These are phyloP conservation scores for Rhodotorula sp. DNA, from an alignment of 1,284 basidiomycete genomes.

Conservation along the genomic window DNA sequence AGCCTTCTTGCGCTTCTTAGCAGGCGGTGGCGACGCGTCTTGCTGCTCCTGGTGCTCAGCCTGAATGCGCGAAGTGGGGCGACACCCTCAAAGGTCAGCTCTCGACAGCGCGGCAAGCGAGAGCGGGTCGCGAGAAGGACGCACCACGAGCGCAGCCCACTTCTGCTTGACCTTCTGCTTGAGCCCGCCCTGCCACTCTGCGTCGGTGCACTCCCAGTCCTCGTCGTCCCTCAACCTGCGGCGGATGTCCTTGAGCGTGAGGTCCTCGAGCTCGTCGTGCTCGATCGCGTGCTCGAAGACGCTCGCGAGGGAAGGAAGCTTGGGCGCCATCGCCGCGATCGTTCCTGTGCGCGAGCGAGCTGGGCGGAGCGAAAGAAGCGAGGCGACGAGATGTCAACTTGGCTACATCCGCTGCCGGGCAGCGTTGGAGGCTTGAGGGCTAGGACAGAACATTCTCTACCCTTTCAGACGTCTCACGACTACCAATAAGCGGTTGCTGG, in stretches of 20 bases:
- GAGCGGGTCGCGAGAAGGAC: not conserved
- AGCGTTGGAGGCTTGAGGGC: too few relatives aligned
- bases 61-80: not conserved
- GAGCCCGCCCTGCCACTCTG: constrained; percentile 3
- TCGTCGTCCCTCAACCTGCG: not conserved
- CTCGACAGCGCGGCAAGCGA: not conserved
- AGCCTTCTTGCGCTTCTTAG: not conserved
- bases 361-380: not conserved
- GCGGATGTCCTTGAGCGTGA: not conserved
- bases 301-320: constrained; percentile 3
- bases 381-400: not conserved
- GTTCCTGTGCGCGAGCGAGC: not conserved
- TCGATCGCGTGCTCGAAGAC: not conserved
- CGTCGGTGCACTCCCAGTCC: constrained; percentile 3
- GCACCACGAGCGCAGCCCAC: constrained; percentile 8
- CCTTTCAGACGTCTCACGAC: too few relatives aligned
- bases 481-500: too few relatives aligned
- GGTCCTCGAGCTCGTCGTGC: too few relatives aligned
- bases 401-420: too few relatives aligned
- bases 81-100: not conserved
- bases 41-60: not conserved
- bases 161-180: not conserved
- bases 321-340: not conserved
- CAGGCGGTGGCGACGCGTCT: not conserved
- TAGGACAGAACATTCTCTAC: too few relatives aligned